Evolutionary conservation across 129 eudicot genomes (phyloP).

Genomic region (Lactuca saligna): DNA sequence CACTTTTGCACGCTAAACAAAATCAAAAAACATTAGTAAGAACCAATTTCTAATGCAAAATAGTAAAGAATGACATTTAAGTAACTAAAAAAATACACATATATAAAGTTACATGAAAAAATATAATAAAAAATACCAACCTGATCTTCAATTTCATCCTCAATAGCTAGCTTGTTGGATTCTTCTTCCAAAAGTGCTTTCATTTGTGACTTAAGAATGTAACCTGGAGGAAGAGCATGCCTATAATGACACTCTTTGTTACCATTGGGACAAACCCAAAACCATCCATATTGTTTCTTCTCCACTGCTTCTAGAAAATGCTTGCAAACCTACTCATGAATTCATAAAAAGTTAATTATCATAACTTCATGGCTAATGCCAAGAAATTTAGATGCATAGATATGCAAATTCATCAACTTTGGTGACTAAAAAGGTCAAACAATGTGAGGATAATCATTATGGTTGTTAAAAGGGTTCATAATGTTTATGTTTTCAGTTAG

Average conservation of each 20-base stretch:
- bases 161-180: constrained; percentile 55
- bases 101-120: not conserved
- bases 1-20: constrained; percentile 52
- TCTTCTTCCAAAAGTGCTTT: constrained; percentile 72
- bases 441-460: not conserved
- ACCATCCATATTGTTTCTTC: constrained; percentile 98
- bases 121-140: constrained; percentile 3
- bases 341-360: constrained; percentile 10
- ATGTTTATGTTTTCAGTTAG: not conserved
- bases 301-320: constrained; percentile 84
- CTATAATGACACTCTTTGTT: constrained; percentile 87
- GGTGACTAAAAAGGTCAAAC: constrained; percentile 8
- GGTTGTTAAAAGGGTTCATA: not conserved
- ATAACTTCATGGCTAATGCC: constrained; percentile 15
- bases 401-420: not conserved
- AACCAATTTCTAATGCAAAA: too few relatives aligned
- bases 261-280: constrained; percentile 97
- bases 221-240: constrained; percentile 97
- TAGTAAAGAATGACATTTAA: too few relatives aligned
- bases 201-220: constrained; percentile 62
- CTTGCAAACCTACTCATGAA: constrained; percentile 54
- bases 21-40: not conserved
- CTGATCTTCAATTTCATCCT: constrained; percentile 66
- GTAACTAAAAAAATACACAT: not conserved
- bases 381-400: not conserved